Percentiles rank a stretch among this genome's conserved stretches.
phyloP scores from a whole-genome alignment of 148 eudicot species.

The Spergularia bocconei region DNA sequence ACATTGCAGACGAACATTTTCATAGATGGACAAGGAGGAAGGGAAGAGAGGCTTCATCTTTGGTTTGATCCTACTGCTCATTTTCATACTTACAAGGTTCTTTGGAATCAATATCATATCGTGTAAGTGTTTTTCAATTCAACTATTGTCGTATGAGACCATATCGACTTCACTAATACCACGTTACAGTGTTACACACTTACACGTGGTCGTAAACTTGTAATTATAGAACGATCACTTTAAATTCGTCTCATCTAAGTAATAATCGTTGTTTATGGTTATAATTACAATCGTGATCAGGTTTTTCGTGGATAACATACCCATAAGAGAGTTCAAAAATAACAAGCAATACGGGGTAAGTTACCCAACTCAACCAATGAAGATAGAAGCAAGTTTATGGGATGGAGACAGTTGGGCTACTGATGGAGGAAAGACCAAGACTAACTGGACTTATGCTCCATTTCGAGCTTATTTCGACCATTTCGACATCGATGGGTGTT shows the following conservation, averaged over 20 bases:
- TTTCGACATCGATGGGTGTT: constrained; percentile 33
- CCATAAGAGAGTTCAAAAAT: constrained; percentile 39
- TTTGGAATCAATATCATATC: constrained; percentile 30
- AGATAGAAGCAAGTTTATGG: constrained; percentile 33
- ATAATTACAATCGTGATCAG: constrained; percentile 12
- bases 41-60: constrained; percentile 30
- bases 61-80: constrained; percentile 39
- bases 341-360: constrained; percentile 11
- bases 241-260: background rate
- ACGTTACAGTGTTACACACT: too few relatives aligned
- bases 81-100: constrained; percentile 30
- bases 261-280: background rate
- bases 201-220: too few relatives aligned
- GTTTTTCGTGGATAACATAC: constrained; percentile 35
- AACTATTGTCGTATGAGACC: background rate
- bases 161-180: too few relatives aligned
- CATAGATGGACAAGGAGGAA: constrained; percentile 24
- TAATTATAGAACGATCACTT: too few relatives aligned
- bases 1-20: constrained; percentile 33
- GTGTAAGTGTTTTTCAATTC: constrained; percentile 22
- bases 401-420: constrained; percentile 34
- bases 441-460: constrained; percentile 29
- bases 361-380: constrained; percentile 33
- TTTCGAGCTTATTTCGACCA: constrained; percentile 33
- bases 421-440: constrained; percentile 35